These are phyloP conservation scores for Wallacemonas sp. DNA, from an alignment of 208 protist species.

Conservation along the genomic window DNA sequence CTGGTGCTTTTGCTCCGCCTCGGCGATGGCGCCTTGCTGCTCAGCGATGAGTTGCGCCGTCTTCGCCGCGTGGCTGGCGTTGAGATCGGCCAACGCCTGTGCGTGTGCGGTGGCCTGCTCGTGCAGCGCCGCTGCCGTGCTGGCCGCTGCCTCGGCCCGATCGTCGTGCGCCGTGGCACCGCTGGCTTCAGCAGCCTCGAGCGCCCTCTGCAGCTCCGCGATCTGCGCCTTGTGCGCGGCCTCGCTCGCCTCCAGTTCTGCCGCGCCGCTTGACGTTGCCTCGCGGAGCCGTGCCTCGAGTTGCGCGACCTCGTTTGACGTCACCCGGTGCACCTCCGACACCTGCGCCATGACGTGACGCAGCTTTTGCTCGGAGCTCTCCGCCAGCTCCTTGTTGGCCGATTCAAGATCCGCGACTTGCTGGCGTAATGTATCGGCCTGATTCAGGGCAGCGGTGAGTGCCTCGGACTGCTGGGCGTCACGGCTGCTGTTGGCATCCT, in stretches of 20 bases:
- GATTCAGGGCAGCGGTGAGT: neutral
- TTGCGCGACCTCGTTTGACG: neutral
- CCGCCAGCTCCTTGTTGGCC: slow-evolving; percentile 25
- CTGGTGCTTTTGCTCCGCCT: neutral
- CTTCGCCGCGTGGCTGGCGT: neutral
- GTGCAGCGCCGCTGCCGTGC: neutral
- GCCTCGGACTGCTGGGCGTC: neutral
- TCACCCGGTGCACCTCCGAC: slow-evolving; percentile 5
- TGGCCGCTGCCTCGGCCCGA: neutral
- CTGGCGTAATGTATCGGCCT: slow-evolving; percentile 20
- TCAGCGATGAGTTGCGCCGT: neutral
- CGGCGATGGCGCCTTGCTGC: neutral
- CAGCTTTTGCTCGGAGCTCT: slow-evolving; percentile 26
- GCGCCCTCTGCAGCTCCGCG: neutral
- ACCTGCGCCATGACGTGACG: slow-evolving; percentile 22
- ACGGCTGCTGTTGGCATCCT: neutral
- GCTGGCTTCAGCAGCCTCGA: neutral
- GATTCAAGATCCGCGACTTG: slow-evolving; percentile 19
- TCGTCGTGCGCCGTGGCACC: neutral
- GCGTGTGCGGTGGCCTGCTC: neutral
- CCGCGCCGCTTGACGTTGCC: slow-evolving; percentile 9
- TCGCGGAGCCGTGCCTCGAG: neutral
- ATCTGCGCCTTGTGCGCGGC: neutral
- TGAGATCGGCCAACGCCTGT: neutral
- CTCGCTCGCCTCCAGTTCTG: neutral